A percentile compares a stretch with the other conserved stretches of the same genome.
phyloP scores from a whole-genome alignment of 106 monocot genomes.

The Dendrobium huoshanense region DNA sequence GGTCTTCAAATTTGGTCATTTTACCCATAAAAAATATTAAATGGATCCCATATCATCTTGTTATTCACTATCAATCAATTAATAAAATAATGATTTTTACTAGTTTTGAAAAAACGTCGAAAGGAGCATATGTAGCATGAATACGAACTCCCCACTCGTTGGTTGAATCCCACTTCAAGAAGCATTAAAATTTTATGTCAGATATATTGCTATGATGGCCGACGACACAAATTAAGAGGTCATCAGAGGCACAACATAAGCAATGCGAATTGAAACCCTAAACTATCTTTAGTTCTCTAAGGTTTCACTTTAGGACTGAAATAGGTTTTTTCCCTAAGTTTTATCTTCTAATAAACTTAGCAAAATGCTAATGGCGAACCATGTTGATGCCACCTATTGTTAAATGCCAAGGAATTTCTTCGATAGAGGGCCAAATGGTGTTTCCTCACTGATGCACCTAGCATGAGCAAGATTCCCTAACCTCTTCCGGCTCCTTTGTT shows the following conservation, averaged over 20 bases:
- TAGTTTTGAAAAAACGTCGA: too few relatives aligned
- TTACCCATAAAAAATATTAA: too few relatives aligned
- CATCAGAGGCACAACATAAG: background rate
- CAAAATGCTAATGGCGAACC: background rate
- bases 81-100: too few relatives aligned
- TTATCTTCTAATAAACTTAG: background rate
- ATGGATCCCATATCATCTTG: too few relatives aligned
- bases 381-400: background rate
- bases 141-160: too few relatives aligned
- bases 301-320: background rate
- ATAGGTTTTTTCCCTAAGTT: background rate
- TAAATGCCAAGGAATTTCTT: background rate
- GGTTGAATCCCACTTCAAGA: background rate
- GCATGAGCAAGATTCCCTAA: background rate
- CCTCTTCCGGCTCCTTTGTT: background rate
- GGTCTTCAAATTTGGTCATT: too few relatives aligned
- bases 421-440: background rate
- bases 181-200: too few relatives aligned
- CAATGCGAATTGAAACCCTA: background rate
- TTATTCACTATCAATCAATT: too few relatives aligned
- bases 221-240: too few relatives aligned
- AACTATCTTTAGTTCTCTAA: background rate
- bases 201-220: too few relatives aligned
- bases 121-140: too few relatives aligned
- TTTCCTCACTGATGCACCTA: too few relatives aligned